Evolutionary conservation across 148 eudicot genomes (phyloP).

Genomic region (Simmondsia chinensis): DNA sequence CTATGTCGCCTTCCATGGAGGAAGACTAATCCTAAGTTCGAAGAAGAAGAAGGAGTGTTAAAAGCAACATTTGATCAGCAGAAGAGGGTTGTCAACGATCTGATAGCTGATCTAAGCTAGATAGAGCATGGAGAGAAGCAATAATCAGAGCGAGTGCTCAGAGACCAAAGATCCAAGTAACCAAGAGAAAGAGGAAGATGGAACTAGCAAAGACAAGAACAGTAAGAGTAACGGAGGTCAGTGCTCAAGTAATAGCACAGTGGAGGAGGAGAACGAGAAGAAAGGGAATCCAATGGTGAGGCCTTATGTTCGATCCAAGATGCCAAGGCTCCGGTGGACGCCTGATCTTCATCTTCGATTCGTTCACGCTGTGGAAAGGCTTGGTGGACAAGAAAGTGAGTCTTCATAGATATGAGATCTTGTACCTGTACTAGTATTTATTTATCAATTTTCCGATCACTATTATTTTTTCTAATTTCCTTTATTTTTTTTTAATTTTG

Average conservation of each 20-base stretch:
- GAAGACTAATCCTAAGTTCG: no score
- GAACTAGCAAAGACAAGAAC: conserved; percentile 34
- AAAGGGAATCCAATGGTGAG: conserved; percentile 29
- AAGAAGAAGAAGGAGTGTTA: neutral
- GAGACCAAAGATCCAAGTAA: conserved; percentile 26
- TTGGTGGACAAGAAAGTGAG: conserved; percentile 86
- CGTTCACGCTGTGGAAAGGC: conserved; percentile 63
- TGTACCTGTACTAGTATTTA: neutral
- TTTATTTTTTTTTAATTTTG: neutral
- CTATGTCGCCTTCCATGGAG: no score
- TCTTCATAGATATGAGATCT: neutral
- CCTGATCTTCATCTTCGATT: conserved; percentile 84
- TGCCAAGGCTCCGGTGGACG: conserved; percentile 81
- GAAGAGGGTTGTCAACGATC: no score
- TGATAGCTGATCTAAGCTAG: no score
- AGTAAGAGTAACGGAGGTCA: conserved; percentile 16
- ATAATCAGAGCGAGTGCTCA: conserved; percentile 25
- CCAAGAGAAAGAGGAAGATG: conserved; percentile 13
- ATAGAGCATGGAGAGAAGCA: conserved; percentile 29
- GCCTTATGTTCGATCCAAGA: conserved; percentile 74
- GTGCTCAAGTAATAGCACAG: conserved; percentile 69
- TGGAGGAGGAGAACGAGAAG: conserved; percentile 38
- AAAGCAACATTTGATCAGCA: no score
- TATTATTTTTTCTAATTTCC: neutral
- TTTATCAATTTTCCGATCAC: neutral